Evolutionary conservation across 176 grass and related monocot genomes (phyloP), one percentile per base, ranked within the genome.

Genomic region (Tillandsia leiboldiana): DNA sequence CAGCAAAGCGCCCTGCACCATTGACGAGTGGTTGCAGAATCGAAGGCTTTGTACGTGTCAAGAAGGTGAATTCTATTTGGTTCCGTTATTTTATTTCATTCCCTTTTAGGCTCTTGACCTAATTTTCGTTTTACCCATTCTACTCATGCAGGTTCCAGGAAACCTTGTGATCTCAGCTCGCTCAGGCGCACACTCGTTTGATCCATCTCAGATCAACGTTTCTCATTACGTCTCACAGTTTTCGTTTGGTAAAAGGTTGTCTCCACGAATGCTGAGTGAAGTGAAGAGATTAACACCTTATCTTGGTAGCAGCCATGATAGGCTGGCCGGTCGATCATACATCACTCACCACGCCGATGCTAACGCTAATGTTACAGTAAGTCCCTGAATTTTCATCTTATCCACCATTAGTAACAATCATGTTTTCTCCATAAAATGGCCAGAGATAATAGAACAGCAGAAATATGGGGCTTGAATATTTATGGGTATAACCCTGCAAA

Each of bases 201-300:
- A 99, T 81, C 87, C 95, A 26, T 93, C 89, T 57, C 90, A 93
- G 54, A 99, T 99, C 80, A 99, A 99, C 81, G 80, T 99, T 80
- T 99, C 95, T 12, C 95, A 99, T 81, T 80, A 83, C 11, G 82
- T 94, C 54, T 84, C 90, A 77, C 82, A 88, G 22, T 88, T 99
- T 77, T 94, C 95, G 22, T 99, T 99, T 84, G 95, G 95, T 26
- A 87, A 85, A 80, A 94, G 48, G 49, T 82, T 99, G 2, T 90
- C 87, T 0, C 11, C 49, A 23, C 81, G 49, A 70, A 86, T 93
- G 87, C 51, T 90, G 14, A 12, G 69, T 70, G 87, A 99, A 79
- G 73, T 90, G n/a, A 86, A 86, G 83, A 93, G 95, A 73, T 50
- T 99, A 59, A 71, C 78, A 67, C 95, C 95, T 2, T 87, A 90